A percentile compares a stretch with the other conserved stretches of the same genome.
These are phyloP conservation scores for Starmera stellimalicola DNA, from an alignment of 1,139 yeast genomes.

Conservation along the genomic window DNA sequence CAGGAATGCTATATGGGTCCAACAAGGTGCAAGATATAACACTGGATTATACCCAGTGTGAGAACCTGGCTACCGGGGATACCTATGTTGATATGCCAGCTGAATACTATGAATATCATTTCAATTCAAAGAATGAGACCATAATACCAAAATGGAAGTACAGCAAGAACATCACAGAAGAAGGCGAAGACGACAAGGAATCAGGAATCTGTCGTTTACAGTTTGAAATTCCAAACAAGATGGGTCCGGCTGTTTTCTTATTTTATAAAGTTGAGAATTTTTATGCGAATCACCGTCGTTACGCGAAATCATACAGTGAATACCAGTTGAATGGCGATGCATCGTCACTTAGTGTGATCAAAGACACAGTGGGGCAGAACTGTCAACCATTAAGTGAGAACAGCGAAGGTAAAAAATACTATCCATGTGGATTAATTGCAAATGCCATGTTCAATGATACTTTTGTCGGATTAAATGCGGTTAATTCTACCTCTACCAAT, in stretches of 20 bases:
- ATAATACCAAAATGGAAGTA: conserved; percentile 61
- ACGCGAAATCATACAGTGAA: conserved; percentile 83
- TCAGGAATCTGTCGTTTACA: conserved; percentile 57
- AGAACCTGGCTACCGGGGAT: conserved; percentile 41
- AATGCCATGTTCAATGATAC: conserved; percentile 91
- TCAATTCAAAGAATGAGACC: conserved; percentile 27
- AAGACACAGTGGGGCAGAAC: conserved; percentile 67
- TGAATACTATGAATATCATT: conserved; percentile 43
- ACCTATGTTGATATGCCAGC: conserved; percentile 54
- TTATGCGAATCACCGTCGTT: conserved; percentile 90
- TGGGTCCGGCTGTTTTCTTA: conserved; percentile 69
- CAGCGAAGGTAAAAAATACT: conserved; percentile 48
- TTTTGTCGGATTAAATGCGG: conserved; percentile 40
- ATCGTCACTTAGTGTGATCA: conserved; percentile 44
- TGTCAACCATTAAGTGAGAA: conserved; percentile 69
- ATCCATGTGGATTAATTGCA: conserved; percentile 96
- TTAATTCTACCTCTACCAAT: conserved; percentile 38
- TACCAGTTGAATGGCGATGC: conserved; percentile 77
- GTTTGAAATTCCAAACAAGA: conserved; percentile 65
- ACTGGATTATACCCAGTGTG: conserved; percentile 78
- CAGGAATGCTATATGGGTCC: conserved; percentile 80
- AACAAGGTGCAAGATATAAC: conserved; percentile 65
- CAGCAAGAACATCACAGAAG: conserved; percentile 33
- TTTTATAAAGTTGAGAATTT: conserved; percentile 79
- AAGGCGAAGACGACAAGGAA: conserved; percentile 29